Conservation (phyloP, 345 rosid species). For the Xanthoceras sorbifolium region DNA sequence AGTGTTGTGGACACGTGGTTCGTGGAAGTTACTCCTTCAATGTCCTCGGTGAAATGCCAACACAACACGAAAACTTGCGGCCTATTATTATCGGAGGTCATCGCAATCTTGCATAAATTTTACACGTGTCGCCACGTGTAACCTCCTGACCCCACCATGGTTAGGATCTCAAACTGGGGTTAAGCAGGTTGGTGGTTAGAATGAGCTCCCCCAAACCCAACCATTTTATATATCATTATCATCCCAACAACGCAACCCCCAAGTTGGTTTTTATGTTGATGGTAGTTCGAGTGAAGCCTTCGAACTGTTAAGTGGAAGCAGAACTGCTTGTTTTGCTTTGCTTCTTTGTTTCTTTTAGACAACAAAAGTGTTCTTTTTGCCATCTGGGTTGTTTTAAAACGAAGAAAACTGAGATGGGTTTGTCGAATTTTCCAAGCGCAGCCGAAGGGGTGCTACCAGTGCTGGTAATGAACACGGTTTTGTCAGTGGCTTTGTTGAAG, state of each 20-base stretch:
- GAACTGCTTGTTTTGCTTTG: background rate
- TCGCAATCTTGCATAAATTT: constrained; percentile 18
- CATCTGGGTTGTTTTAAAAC: constrained; percentile 17
- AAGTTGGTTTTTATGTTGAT: background rate
- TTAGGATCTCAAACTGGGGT: constrained; percentile 25
- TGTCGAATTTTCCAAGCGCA: constrained; percentile 59
- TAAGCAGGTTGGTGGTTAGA: constrained; percentile 19
- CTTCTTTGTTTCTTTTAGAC: background rate
- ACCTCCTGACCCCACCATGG: constrained; percentile 2
- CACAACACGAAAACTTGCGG: background rate
- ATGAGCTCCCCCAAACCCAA: background rate
- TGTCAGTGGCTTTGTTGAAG: constrained; percentile 61
- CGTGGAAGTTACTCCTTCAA: background rate
- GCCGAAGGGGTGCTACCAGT: constrained; percentile 68
- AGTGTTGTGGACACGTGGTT: constrained; percentile 27
- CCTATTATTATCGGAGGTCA: too few relatives aligned
- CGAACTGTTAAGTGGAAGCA: background rate
- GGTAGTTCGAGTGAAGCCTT: background rate
- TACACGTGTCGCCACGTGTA: constrained; percentile 51
- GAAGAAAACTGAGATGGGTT: constrained; percentile 52
- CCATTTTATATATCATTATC: background rate
- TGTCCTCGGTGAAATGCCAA: constrained; percentile 8
- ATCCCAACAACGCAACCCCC: background rate
- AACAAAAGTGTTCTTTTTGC: background rate
- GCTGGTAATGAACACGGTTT: constrained; percentile 64